Evolutionary conservation across 176 grass and related monocot genomes (phyloP), one percentile per base, ranked within the genome.

Genomic region (Luzula sylvatica): DNA sequence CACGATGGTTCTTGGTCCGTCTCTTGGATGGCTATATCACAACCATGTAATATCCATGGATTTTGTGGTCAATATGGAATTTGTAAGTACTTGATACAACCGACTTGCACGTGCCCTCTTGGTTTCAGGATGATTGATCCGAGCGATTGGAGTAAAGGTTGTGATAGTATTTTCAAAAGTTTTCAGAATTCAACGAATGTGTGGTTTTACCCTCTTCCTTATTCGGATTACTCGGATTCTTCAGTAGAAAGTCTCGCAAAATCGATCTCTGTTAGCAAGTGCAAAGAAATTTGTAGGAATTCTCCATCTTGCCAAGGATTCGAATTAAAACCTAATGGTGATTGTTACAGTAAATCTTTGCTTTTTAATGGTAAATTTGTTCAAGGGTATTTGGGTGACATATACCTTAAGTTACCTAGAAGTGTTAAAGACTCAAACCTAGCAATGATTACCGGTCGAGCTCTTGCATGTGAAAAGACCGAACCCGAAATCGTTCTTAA

Each of bases 91-190:
- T 5, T 50, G 13, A 42, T 4, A 0, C 11, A 20, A 23, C 20
- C 64, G 12, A 25, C 26, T n/a, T 67, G 64, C 18, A 55, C 20
- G 38, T 67, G 64, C 23, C 49, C 64, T 11, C 64, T 28, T 29
- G 64, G 49, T 42, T 67, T 38, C 50, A 20, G 25, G 53, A 42
- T 67, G 49, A 67, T 52, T 24, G 28, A 67, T 43, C 4, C 0
- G 4, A 67, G 35, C 8, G 15, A 56, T 23, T 69, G 66, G 51
- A 69, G 51, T 56, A 46, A 57, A 56, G 66, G 66, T 11, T 69
- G 66, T 39, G 11, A 11, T 2, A 30, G 3, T 14, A 32, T 16
- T 14, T 20, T 3, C 52, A 57, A 21, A 11, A 43, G 65, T 28
- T 27, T 15, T 4, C 13, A 7, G 39, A 53, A 11, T 20, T 26